Evolutionary conservation across 305 asterid genomes (phyloP).

Genomic region (Rubia balearica): DNA sequence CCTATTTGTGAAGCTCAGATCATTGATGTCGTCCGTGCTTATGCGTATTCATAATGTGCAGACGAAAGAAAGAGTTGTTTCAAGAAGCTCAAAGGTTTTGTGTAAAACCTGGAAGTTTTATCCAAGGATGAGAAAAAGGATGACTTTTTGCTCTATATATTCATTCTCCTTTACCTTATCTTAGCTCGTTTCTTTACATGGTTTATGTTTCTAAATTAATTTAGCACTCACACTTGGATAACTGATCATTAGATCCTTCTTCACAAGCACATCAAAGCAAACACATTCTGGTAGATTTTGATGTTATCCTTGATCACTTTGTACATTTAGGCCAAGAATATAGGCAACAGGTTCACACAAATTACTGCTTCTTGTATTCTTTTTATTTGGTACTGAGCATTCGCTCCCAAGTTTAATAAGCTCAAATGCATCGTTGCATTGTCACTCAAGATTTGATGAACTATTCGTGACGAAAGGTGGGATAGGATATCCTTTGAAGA

Average conservation of each 20-base stretch:
- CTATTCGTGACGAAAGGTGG: neutral
- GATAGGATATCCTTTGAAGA: too few relatives aligned
- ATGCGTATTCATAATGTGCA: constrained; percentile 31
- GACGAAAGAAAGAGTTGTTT: constrained; percentile 18
- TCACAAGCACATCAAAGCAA: neutral
- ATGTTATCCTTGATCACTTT: neutral
- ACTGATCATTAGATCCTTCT: constrained; percentile 5
- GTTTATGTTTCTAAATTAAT: neutral
- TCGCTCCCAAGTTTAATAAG: neutral
- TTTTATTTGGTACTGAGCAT: neutral
- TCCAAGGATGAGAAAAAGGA: constrained; percentile 1
- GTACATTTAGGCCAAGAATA: neutral
- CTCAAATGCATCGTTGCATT: too few relatives aligned
- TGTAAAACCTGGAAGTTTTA: constrained; percentile 4
- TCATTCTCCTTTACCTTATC: neutral
- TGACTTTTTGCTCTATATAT: constrained; percentile 6
- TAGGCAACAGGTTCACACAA: neutral
- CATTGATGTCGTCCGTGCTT: constrained; percentile 53
- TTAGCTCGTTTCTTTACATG: neutral
- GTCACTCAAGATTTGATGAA: neutral
- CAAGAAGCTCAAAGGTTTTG: constrained; percentile 18
- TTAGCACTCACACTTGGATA: constrained; percentile 3
- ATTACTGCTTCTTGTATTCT: neutral
- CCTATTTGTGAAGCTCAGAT: constrained; percentile 75
- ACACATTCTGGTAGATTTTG: constrained; percentile 2